These are phyloP conservation scores for Nothophytophthora sp. DNA, from an alignment of 352 stramenopile species.

Conservation along the genomic window DNA sequence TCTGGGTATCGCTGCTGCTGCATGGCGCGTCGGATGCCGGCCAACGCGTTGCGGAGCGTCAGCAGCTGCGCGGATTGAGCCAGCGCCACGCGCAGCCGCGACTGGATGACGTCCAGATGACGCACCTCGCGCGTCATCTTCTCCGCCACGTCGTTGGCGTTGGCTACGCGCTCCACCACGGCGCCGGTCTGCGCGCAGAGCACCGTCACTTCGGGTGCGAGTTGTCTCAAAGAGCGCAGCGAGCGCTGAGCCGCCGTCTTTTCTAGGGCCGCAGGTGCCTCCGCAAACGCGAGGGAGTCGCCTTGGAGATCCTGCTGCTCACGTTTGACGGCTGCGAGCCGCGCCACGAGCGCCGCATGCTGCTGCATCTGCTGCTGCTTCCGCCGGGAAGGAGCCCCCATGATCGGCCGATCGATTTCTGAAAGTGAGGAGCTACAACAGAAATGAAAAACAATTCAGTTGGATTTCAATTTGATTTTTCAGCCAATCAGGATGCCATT, in stretches of 20 bases:
- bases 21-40: constrained; percentile 75
- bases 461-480: constrained; percentile 4
- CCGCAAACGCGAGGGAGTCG: constrained; percentile 42
- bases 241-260: constrained; percentile 53
- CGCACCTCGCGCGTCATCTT: constrained; percentile 90
- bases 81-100: constrained; percentile 59
- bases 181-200: constrained; percentile 77
- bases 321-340: constrained; percentile 44
- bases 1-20: constrained; percentile 69
- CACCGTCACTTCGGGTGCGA: constrained; percentile 70
- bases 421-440: constrained; percentile 4
- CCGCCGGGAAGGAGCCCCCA: constrained; percentile 21
- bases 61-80: constrained; percentile 73
- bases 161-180: constrained; percentile 82
- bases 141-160: constrained; percentile 88
- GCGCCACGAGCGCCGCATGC: constrained; percentile 63
- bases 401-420: constrained; percentile 4
- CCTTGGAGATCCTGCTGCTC: constrained; percentile 40
- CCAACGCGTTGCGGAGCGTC: constrained; percentile 76
- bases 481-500: too few species aligned
- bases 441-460: not conserved
- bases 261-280: constrained; percentile 38
- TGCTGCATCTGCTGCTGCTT: constrained; percentile 35
- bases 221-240: constrained; percentile 51
- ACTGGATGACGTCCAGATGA: constrained; percentile 80